Evolutionary conservation across 495 filamentous ascomycete species (phyloP), one percentile per base, ranked within the genome.

Genomic region (Bombardia bombarda): DNA sequence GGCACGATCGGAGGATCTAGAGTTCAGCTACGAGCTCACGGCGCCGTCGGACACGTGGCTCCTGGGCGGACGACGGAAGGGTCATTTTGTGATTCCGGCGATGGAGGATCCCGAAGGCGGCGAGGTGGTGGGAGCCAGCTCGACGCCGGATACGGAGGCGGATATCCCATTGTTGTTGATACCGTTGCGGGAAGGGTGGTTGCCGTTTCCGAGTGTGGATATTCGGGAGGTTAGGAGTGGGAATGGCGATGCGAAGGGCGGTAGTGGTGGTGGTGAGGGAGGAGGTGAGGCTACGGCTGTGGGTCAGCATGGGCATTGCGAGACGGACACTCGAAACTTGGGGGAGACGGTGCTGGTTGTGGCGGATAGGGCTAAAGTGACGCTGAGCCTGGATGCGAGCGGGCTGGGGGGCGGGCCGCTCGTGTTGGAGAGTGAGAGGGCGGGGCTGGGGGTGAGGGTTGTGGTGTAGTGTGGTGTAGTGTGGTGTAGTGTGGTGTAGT

Each of bases 1-100:
- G n/a, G 46, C 66, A 37, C 57, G 63, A 8, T 63, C 61, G 7
- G 62, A 71, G 16, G 68, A 80, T 25, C 63, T 92, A 1, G 81
- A 87, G 52, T 95, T 95, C 60, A 76, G 80, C 46, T 94, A 87
- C 61, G 88, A 95, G 53, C 59, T 98, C 9, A 78, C 84, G 30
- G 82, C 85, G 9, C 77, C 82, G 25, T 61, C 77, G 0, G 88
- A 93, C 10, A 68, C 70, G 1, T 98, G 90, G 90, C 73, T 94
- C 1, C 65, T 97, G 4, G 89, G 87, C 22, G 92, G 93, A 0
- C 74, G 81, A 26, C 73, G 85, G 18, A 82, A 84, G 45, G 83
- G 78, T 1, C 84, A 87, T 49, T 95, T 94, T 60, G 73, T 76
- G 2, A 80, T 77, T 20, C 69, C 66, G 2, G 53, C 51, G 4